These are phyloP conservation scores for Isabelozyma rhagii DNA, from an alignment of 805 yeast species.

Conservation along the genomic window DNA sequence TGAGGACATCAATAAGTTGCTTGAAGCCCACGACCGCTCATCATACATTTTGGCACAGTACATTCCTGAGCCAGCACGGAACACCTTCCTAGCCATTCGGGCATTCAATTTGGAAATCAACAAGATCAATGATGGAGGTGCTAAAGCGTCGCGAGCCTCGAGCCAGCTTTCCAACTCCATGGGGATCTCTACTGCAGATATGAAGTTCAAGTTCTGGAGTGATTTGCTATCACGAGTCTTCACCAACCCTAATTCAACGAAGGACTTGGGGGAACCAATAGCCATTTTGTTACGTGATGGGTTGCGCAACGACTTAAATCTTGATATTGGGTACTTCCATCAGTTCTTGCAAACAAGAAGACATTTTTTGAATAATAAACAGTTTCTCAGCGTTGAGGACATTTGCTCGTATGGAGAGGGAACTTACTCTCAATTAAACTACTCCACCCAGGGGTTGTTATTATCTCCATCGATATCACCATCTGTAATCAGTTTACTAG, in stretches of 20 bases:
- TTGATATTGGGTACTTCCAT: conserved; percentile 54
- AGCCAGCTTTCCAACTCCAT: conserved; percentile 23
- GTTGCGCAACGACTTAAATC: conserved; percentile 42
- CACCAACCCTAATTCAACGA: conserved; percentile 26
- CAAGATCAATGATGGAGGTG: conserved; percentile 38
- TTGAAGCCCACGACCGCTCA: conserved; percentile 55
- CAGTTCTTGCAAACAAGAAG: conserved; percentile 60
- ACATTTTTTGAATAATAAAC: conserved; percentile 46
- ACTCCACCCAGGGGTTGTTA: conserved; percentile 57
- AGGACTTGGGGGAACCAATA: conserved; percentile 59
- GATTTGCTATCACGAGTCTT: conserved; percentile 52
- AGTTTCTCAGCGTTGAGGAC: conserved; percentile 49
- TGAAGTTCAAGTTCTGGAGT: conserved; percentile 75
- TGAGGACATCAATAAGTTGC: conserved; percentile 42
- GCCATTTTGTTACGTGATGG: conserved; percentile 56
- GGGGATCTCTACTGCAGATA: conserved; percentile 40
- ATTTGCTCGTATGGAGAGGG: conserved; percentile 82
- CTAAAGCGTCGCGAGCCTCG: conserved; percentile 27
- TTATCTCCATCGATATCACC: conserved; percentile 60
- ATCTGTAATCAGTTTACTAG: conserved; percentile 47
- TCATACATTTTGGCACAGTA: conserved; percentile 66
- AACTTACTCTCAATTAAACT: conserved; percentile 68
- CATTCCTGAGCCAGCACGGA: conserved; percentile 61
- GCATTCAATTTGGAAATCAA: conserved; percentile 66
- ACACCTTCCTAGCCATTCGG: conserved; percentile 59